Conservation (phyloP, 768 basidiomycete species). For the Neoboletus brunneissimus region DNA sequence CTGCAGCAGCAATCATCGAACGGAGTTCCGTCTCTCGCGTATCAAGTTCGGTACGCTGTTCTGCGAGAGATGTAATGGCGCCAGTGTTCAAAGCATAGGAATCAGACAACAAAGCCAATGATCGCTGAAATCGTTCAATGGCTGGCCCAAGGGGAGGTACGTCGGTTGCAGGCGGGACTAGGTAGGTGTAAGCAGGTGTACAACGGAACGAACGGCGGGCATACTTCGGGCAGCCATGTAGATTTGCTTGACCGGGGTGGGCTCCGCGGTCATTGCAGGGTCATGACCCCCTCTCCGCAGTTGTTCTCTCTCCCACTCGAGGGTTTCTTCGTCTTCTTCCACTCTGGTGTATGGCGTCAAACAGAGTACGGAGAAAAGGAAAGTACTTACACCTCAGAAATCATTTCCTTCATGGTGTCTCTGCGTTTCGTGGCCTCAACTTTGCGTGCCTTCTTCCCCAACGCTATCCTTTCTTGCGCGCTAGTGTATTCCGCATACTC, state of each 20-base stretch:
- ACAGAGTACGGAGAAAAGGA: neutral
- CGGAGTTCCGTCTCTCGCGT: conserved; percentile 70
- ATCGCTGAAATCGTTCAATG: conserved; percentile 56
- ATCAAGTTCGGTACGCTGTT: conserved; percentile 65
- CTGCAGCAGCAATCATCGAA: conserved; percentile 68
- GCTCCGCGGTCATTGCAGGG: conserved; percentile 35
- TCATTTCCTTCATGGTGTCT: conserved; percentile 75
- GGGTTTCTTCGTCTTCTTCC: conserved; percentile 80
- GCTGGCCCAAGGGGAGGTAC: conserved; percentile 65
- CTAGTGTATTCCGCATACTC: conserved; percentile 87
- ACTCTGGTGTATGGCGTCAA: conserved; percentile 41
- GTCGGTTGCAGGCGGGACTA: conserved; percentile 65
- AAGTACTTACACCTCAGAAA: conserved; percentile 69
- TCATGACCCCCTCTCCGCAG: conserved; percentile 68
- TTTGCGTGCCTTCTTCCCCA: conserved; percentile 81
- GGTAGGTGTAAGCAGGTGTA: conserved; percentile 11
- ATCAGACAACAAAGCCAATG: conserved; percentile 56
- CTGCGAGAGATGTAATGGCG: conserved; percentile 52
- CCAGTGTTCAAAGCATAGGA: conserved; percentile 66
- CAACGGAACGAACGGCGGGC: conserved; percentile 17
- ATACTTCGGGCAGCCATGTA: conserved; percentile 76
- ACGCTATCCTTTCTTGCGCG: conserved; percentile 80
- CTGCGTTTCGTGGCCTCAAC: conserved; percentile 62
- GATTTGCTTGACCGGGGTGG: conserved; percentile 45
- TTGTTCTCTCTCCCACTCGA: conserved; percentile 85